Conservation (phyloP, 148 eudicot genomes). For the Amaranthus palmeri region DNA sequence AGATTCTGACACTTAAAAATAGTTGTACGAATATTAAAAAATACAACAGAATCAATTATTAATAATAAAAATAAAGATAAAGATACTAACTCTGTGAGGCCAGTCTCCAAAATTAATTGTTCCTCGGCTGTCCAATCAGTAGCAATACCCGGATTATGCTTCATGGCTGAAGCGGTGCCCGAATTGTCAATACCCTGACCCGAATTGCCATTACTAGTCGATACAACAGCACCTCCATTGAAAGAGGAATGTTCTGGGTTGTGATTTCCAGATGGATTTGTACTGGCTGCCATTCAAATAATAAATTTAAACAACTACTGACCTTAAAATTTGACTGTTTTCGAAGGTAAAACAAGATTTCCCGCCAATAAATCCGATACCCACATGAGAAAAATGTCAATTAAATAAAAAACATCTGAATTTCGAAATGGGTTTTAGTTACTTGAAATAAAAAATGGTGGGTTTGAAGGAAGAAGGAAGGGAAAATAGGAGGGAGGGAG, state of each 20-base stretch:
- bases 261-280: conserved; percentile 54
- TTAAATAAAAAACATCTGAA: not conserved
- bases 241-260: conserved; percentile 32
- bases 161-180: conserved; percentile 44
- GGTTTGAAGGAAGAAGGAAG: not conserved
- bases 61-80: not conserved
- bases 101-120: conserved; percentile 62
- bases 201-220: conserved; percentile 30
- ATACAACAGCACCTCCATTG: conserved; percentile 27
- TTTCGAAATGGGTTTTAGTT: conserved; percentile 4
- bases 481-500: not conserved
- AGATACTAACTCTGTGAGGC: conserved; percentile 59
- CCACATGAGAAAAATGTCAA: conserved; percentile 22
- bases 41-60: not conserved
- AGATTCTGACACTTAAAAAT: conserved; percentile 8
- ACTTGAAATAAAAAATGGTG: not conserved
- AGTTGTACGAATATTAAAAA: not conserved
- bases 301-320: conserved; percentile 12
- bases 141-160: conserved; percentile 69
- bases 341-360: conserved; percentile 1
- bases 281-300: conserved; percentile 41
- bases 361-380: conserved; percentile 31
- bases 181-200: conserved; percentile 47
- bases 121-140: conserved; percentile 77
- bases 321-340: conserved; percentile 4